Conservation (phyloP, 2,329 filamentous ascomycete species). For the Pseudocercospora fuligena region DNA sequence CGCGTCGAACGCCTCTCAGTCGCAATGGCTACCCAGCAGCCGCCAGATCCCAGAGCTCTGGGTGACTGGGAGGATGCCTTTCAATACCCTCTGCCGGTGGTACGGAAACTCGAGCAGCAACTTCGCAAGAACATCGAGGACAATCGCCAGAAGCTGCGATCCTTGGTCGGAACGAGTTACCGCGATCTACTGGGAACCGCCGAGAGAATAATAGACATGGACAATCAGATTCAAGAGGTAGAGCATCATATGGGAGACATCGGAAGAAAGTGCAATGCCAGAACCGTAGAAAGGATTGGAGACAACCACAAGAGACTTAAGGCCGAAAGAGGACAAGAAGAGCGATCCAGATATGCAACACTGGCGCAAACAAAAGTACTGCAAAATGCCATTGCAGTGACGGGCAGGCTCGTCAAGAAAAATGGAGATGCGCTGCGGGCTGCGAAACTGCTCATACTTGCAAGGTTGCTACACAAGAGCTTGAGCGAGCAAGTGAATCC, state of each 20-base stretch:
- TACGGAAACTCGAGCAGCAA: constrained; percentile 67
- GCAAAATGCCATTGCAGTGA: constrained; percentile 59
- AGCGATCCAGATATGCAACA: constrained; percentile 11
- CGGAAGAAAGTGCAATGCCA: constrained; percentile 76
- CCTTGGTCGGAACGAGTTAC: constrained; percentile 73
- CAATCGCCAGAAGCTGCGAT: constrained; percentile 69
- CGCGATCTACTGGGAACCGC: constrained; percentile 89
- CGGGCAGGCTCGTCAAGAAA: constrained; percentile 58
- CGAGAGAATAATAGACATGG: constrained; percentile 92
- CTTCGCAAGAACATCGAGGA: constrained; percentile 65
- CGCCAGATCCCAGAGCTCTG: constrained; percentile 61
- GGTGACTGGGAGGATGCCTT: constrained; percentile 71
- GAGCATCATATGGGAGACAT: constrained; percentile 74
- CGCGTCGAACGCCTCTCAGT: not conserved
- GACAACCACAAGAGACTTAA: constrained; percentile 44
- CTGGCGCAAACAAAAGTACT: constrained; percentile 50
- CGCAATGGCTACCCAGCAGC: constrained; percentile 49
- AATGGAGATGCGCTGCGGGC: constrained; percentile 58
- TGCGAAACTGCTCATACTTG: constrained; percentile 72
- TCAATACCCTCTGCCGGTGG: constrained; percentile 65
- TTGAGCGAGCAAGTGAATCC: constrained; percentile 58
- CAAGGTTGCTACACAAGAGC: constrained; percentile 74
- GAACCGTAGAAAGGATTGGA: constrained; percentile 68
- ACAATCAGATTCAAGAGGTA: constrained; percentile 73
- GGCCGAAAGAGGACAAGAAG: constrained; percentile 18